phyloP scores from a whole-genome alignment of 2,329 filamentous ascomycete species.

The Calonectria leucothoes region DNA sequence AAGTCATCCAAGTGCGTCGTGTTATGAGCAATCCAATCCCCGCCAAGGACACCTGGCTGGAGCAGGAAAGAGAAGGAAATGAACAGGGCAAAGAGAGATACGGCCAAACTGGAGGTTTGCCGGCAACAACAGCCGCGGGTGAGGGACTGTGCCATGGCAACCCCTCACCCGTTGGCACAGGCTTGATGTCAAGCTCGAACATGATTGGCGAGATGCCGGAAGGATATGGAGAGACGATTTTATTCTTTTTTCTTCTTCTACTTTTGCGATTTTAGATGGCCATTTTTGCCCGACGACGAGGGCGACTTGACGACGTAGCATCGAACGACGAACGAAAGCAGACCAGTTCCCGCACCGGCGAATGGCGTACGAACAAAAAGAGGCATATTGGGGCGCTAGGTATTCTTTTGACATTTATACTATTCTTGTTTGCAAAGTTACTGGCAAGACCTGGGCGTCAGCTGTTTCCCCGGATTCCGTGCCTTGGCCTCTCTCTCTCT shows the following conservation, averaged over 20 bases:
- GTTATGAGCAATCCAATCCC: constrained; percentile 48
- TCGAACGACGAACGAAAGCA: constrained; percentile 47
- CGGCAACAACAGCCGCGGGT: constrained; percentile 31
- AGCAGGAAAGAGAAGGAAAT: constrained; percentile 29
- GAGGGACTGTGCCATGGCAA: constrained; percentile 30
- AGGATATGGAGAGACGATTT: constrained; percentile 38
- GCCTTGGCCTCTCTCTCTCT: background rate
- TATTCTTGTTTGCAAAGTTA: constrained; percentile 41
- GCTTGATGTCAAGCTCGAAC: constrained; percentile 33
- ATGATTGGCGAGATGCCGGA: constrained; percentile 39
- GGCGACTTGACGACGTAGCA: constrained; percentile 48
- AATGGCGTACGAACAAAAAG: constrained; percentile 53
- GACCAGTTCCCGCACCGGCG: constrained; percentile 50
- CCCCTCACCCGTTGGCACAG: constrained; percentile 36
- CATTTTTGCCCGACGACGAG: constrained; percentile 38
- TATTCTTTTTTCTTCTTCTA: constrained; percentile 34
- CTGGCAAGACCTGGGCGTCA: constrained; percentile 26
- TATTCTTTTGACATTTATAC: constrained; percentile 50
- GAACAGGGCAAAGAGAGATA: constrained; percentile 22
- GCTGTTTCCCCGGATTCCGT: constrained; percentile 9
- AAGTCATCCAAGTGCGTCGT: constrained; percentile 51
- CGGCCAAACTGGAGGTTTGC: constrained; percentile 27
- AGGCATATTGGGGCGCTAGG: constrained; percentile 53
- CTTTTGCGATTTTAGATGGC: constrained; percentile 42
- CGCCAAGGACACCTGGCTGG: background rate